Base-by-base conservation (phyloP, 1,284 basidiomycete genomes). In the Cerrena zonata region DNA sequence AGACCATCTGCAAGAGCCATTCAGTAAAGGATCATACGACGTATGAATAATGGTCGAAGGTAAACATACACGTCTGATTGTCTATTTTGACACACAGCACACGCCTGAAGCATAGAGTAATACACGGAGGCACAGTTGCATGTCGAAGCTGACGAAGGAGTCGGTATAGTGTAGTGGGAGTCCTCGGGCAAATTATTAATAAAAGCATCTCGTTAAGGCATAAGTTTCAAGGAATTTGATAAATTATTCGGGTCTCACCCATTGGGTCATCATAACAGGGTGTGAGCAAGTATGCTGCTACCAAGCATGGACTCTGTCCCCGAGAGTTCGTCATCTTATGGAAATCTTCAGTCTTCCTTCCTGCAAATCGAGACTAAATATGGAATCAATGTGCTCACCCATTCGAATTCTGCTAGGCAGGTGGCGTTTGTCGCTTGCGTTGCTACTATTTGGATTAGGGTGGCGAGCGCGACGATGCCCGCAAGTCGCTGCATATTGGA, bases 81-180 rank as follows among this genome's bases (percentile, higher is more conserved):
- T 19, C 46, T 25, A 19, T 42, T 24, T 38, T 57, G 56, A 37
- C 56, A 57, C 5, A 39, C 27, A 4, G 53, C 47, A 38, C 56
- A 57, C 3, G 51, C 51, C 22, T 37, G 48, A 18, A 57, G 30
- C 41, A 53, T 37, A 26, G 50, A 47, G 37, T 54, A 57, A 49
- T 53, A 54, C 4, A 57, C 53, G 19, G 56, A 55, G 45, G 51
- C 55, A 41, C 56, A 57, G 22, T 57, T 53, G 30, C 56, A 57
- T 26, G 48, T 40, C 18, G 53, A 55, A 2, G 51, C 56, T 4
- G 42, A 22, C 5, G 23, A 30, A 3, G 34, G 25, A 2, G 40
- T 49, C 5, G 56, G 56, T 10, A 51, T 45, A 7, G 51, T 44
- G 42, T 57, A 57, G 37, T 52, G 49, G 45, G 46, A 57, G 22